A percentile compares a stretch with the other conserved stretches of the same genome.
Conservation (phyloP, 371 early-diverging fungal species). For the Mucor velutinosus region DNA sequence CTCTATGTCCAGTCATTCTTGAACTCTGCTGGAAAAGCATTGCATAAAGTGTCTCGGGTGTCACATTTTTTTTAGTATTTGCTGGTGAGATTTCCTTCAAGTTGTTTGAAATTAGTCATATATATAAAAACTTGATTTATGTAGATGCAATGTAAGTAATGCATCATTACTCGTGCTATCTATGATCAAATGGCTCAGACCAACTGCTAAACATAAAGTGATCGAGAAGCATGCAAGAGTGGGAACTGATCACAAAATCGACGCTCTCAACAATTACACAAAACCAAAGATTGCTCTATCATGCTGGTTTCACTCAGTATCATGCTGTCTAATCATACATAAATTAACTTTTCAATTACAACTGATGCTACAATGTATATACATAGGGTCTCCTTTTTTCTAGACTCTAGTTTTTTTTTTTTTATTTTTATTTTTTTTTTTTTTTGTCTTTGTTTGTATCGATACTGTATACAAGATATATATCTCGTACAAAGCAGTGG, state of each 20-base stretch:
- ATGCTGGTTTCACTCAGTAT: conserved; percentile 2
- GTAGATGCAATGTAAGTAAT: neutral
- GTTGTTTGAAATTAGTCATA: neutral
- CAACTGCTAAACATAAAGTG: neutral
- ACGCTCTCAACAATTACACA: neutral
- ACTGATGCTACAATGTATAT: neutral
- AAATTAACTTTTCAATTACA: conserved; percentile 4
- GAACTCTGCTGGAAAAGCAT: neutral
- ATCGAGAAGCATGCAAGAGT: neutral
- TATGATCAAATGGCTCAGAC: neutral
- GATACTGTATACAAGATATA: neutral
- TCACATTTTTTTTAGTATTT: neutral
- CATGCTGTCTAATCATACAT: neutral
- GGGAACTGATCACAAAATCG: neutral
- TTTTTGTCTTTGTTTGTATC: neutral
- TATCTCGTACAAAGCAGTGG: neutral
- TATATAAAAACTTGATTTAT: neutral
- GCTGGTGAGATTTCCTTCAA: neutral
- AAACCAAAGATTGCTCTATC: neutral
- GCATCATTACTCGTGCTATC: neutral
- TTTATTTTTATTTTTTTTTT: neutral
- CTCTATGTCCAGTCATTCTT: neutral
- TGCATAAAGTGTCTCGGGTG: neutral
- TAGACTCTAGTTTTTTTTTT: neutral
- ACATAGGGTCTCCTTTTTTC: neutral